Base-by-base conservation (phyloP, 2,329 filamentous ascomycete species). In the Raffaelea arxii region DNA sequence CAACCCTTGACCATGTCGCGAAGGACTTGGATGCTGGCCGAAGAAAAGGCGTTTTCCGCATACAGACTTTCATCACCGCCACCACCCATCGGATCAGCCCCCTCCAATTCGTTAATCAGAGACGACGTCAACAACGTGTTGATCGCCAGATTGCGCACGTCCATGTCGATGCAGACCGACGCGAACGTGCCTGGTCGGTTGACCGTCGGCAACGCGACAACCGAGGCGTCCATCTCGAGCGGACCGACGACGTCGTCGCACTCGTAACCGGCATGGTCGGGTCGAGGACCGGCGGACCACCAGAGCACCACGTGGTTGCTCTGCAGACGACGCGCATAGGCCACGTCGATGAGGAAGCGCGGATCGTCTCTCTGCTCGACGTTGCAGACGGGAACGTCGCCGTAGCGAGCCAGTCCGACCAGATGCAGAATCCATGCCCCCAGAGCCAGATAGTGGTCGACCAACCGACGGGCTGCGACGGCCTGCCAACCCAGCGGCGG, bases 1-100 rank as follows among this genome's bases (percentile, higher is more conserved):
- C 94, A 99, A 3, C 86, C 79, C 63, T 96, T 95, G 55, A 99
- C 92, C 90, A 99, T 96, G 57, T 97, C 94, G 14, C 92, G 84
- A 4, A 99, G 73, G 1, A 98, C 92, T 6, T 83, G 77, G 4
- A 97, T 86, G 46, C 89, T 87, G 3, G 91, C 89, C 43, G 88
- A 86, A n/a, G 91, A 84, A 61, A 98, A 98, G 0, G 91, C 87
- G 50, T 84, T 92, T 51, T 95, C 89, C 0, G 89, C 86, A 51
- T 86, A 85, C 6, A 94, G 77, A 18, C 82, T 75, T 48, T 84
- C 80, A 1, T 84, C 84, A 48, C 84, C 80, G 0, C 68, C 71
- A 24, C 81, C 75, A 47, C 84, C 80, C 1, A 72, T 77, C 55
- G 97, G 89, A 6, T 84, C 89, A 4, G 83, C 81, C 1, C 91